Evolutionary conservation across 202 grass and related monocot genomes (phyloP), one percentile per base, ranked within the genome.

Genomic region (Digitaria exilis): DNA sequence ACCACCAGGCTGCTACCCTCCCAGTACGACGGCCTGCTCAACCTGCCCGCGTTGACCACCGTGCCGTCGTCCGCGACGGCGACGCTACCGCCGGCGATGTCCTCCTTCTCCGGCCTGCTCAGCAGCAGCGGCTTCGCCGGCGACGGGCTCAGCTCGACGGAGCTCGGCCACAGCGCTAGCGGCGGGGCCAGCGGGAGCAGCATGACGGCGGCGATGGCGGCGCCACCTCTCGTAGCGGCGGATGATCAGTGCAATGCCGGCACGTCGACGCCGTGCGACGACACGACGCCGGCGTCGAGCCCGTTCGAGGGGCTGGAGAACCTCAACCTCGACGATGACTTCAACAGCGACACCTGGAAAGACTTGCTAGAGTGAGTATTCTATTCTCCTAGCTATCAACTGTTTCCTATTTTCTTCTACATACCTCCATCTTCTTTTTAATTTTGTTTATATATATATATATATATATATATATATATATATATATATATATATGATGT

Each of bases 311-410:
- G 84, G 26, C 79, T 87, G 26, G 82, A 89, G 19, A 88, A 31
- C 77, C 82, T 94, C 17, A 84, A 87, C 75, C 69, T 94, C 10
- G 88, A 91, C 62, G 86, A 89, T 52, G 84, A 83, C 45, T 54
- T 87, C 61, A 90, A 68, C 86, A 71, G 21, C 71, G 88, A 97
- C 13, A 66, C 79, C 8, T 97, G 92, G 95, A 92, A 85, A 28
- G 88, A 97, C 16, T 66, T 94, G 45, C 76, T 89, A 82, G 92
- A 89, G 94, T 97, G 70, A 94, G 88, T 26, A 28, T 25, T 16
- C 15, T 28, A n/a, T 17, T 17, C 8, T 52, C 49, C 4, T n/a
- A n/a, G n/a, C n/a, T n/a, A n/a, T n/a, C n/a, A n/a, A n/a, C n/a
- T n/a, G n/a, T n/a, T n/a, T n/a, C n/a, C n/a, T n/a, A n/a, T n/a